Evolutionary conservation across 306 rosid species (phyloP).

Genomic region (Parietaria judaica): DNA sequence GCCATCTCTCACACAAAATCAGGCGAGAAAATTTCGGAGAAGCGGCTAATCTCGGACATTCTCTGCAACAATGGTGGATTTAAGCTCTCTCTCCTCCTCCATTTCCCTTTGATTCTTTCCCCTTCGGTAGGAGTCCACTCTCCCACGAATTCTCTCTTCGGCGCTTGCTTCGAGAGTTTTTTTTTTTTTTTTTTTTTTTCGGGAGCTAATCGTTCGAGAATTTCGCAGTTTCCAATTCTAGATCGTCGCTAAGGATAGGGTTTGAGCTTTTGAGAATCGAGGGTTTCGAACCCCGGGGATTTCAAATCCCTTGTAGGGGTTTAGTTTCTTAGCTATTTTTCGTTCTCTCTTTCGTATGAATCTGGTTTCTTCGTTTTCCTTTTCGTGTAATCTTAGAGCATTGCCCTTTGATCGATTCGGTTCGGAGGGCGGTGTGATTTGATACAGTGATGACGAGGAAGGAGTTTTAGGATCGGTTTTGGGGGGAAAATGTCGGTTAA

Average conservation of each 20-base stretch:
- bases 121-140: constrained; percentile 64
- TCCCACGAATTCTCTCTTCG: constrained; percentile 21
- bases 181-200: background rate
- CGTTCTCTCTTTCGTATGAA: background rate
- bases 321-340: background rate
- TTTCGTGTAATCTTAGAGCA: background rate
- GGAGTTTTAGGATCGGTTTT: constrained; percentile 10
- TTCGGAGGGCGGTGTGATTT: constrained; percentile 22
- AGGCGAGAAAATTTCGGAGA: constrained; percentile 30
- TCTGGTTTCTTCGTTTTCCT: background rate
- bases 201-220: background rate
- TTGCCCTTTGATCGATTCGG: constrained; percentile 27
- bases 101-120: constrained; percentile 50
- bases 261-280: background rate
- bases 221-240: background rate
- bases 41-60: constrained; percentile 21
- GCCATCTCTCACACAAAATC: constrained; percentile 10
- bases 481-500: constrained; percentile 42
- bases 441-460: background rate
- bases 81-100: constrained; percentile 32
- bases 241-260: background rate
- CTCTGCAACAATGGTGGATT: constrained; percentile 24
- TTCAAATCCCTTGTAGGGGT: constrained; percentile 15
- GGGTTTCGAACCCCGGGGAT: constrained; percentile 19
- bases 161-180: constrained; percentile 32